phyloP scores from a whole-genome alignment of 2,329 filamentous ascomycete genomes.

The Penicillium sp. region DNA sequence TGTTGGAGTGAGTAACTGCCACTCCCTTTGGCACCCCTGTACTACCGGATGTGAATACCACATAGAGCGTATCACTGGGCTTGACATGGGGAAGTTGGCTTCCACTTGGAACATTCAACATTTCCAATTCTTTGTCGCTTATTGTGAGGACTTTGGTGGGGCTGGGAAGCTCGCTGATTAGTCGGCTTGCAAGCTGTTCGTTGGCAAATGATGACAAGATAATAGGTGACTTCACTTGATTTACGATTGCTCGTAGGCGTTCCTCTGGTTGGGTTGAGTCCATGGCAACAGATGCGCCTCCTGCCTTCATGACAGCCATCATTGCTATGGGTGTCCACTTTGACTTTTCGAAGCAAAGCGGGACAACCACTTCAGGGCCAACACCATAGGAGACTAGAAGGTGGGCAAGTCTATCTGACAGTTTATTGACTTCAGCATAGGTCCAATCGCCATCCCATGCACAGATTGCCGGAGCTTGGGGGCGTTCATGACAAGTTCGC shows the following conservation, averaged over 20 bases:
- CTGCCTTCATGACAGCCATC: neutral
- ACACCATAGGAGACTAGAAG: neutral
- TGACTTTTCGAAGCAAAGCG: constrained; percentile 2
- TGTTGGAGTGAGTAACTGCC: neutral
- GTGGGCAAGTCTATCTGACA: neutral
- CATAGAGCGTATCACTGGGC: neutral
- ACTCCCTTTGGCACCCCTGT: constrained; percentile 1
- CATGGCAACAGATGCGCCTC: neutral
- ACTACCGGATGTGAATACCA: neutral
- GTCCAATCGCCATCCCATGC: constrained; percentile 1
- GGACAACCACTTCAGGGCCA: neutral
- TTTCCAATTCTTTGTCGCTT: too few species aligned
- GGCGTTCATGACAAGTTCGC: neutral
- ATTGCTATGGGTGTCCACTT: neutral
- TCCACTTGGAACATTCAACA: too few species aligned
- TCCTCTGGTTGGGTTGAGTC: constrained; percentile 1
- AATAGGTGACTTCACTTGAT: neutral
- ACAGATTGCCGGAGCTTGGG: neutral
- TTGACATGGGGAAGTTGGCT: neutral
- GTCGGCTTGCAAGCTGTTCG: neutral
- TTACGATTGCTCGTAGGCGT: neutral
- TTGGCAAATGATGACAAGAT: neutral
- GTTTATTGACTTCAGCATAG: neutral
- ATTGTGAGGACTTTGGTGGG: too few species aligned
- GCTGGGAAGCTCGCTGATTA: too few species aligned